A percentile compares a stretch with the other conserved stretches of the same genome.
phyloP scores from a whole-genome alignment of 1,284 basidiomycete species.

The Mixia osmundae region DNA sequence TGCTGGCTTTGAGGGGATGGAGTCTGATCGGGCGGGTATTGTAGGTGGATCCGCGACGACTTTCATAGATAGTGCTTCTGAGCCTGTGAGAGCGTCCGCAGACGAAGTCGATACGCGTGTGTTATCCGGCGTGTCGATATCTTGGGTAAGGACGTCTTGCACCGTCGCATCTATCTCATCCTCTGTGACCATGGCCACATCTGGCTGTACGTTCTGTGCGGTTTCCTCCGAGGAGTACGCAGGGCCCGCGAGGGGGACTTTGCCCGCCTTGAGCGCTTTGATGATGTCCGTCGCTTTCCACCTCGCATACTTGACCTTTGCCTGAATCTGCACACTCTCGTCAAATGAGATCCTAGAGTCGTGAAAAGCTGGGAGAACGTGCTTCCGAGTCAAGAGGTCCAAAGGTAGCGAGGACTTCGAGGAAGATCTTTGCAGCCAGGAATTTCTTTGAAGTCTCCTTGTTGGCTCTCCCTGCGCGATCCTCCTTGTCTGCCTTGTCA shows the following conservation, averaged over 20 bases:
- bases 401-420: conserved; percentile 57
- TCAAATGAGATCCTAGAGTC: neutral
- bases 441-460: conserved; percentile 71
- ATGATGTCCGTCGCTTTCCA: conserved; percentile 80
- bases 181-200: too few species aligned
- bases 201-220: too few species aligned
- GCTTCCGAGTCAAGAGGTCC: conserved; percentile 25
- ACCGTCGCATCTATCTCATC: too few species aligned
- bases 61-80: too few species aligned
- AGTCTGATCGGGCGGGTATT: too few species aligned
- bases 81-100: too few species aligned
- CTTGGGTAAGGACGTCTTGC: too few species aligned
- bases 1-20: too few species aligned
- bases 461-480: conserved; percentile 44
- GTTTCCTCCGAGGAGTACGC: too few species aligned
- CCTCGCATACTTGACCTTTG: conserved; percentile 67
- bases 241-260: conserved; percentile 35
- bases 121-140: too few species aligned
- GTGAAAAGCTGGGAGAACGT: conserved; percentile 2
- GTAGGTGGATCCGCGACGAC: too few species aligned
- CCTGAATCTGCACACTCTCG: conserved; percentile 21
- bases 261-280: conserved; percentile 66
- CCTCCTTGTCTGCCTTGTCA: conserved; percentile 67
- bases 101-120: too few species aligned
- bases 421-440: conserved; percentile 61